Conservation (phyloP, 2,329 filamentous ascomycete species). For the Cladophialophora exuberans region DNA sequence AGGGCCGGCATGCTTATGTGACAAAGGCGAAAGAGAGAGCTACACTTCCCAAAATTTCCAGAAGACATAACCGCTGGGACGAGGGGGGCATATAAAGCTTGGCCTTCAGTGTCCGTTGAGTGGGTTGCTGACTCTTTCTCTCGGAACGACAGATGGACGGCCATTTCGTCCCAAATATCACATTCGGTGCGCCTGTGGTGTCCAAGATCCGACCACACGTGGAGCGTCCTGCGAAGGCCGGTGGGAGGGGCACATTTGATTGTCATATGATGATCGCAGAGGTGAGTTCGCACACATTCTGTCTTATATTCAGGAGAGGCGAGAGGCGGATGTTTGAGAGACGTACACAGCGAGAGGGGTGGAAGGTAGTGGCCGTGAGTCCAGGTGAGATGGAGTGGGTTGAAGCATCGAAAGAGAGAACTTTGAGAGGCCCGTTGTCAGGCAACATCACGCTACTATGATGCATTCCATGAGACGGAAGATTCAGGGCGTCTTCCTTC, state of each 20-base stretch:
- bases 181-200: conserved; percentile 92
- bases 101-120: background rate
- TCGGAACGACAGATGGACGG: conserved; percentile 70
- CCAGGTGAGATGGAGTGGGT: too few relatives aligned
- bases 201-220: conserved; percentile 91
- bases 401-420: too few relatives aligned
- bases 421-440: too few relatives aligned
- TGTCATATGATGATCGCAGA: conserved; percentile 99
- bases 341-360: background rate
- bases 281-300: conserved; percentile 63
- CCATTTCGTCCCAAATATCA: conserved; percentile 98
- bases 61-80: too few relatives aligned
- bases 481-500: too few relatives aligned
- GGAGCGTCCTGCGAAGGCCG: conserved; percentile 67
- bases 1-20: too few relatives aligned
- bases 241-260: conserved; percentile 91
- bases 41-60: too few relatives aligned
- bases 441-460: too few relatives aligned
- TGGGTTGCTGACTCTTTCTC: background rate
- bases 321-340: background rate
- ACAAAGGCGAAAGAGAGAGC: too few relatives aligned
- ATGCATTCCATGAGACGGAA: too few relatives aligned
- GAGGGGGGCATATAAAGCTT: background rate
- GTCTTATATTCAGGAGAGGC: background rate
- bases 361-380: background rate